These are phyloP conservation scores for Fusarium zealandicum DNA, from an alignment of 2,329 filamentous ascomycete species.

Conservation along the genomic window DNA sequence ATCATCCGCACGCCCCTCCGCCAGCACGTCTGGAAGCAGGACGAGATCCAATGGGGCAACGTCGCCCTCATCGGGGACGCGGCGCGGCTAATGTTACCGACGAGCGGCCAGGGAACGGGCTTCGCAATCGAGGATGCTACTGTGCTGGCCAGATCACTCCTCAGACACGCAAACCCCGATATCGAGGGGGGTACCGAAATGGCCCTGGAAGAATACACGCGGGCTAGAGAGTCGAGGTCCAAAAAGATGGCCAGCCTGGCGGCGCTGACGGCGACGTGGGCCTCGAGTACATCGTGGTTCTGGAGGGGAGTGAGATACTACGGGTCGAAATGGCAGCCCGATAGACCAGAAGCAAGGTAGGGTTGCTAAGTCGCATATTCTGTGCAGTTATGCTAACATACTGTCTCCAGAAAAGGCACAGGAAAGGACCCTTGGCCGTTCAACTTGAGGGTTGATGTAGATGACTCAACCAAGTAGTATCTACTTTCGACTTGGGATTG, in stretches of 20 bases:
- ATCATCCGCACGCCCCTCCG: conserved; percentile 38
- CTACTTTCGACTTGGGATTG: not conserved
- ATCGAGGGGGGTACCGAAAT: not conserved
- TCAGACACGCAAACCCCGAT: conserved; percentile 10
- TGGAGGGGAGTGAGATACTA: conserved; percentile 30
- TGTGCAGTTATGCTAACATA: not conserved
- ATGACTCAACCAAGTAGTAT: not conserved
- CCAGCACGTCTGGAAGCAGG: conserved; percentile 36
- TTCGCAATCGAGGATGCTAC: conserved; percentile 41
- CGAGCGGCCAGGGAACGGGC: conserved; percentile 39
- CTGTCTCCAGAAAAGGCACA: conserved; percentile 3
- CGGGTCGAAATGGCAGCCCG: conserved; percentile 24
- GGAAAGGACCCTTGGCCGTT: conserved; percentile 34
- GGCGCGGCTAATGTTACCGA: conserved; percentile 36
- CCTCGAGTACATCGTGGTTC: conserved; percentile 28
- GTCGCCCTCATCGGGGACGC: conserved; percentile 36
- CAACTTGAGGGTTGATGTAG: conserved; percentile 28
- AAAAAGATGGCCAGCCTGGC: conserved; percentile 34
- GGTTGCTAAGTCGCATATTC: not conserved
- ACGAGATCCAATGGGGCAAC: conserved; percentile 35
- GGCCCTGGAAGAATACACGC: conserved; percentile 33
- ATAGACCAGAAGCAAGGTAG: conserved; percentile 12
- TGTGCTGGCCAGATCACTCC: conserved; percentile 29
- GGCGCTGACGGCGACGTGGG: conserved; percentile 15
- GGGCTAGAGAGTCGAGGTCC: conserved; percentile 27